phyloP scores from a whole-genome alignment of 208 protist genomes.

The Trypanosoma theileri region DNA sequence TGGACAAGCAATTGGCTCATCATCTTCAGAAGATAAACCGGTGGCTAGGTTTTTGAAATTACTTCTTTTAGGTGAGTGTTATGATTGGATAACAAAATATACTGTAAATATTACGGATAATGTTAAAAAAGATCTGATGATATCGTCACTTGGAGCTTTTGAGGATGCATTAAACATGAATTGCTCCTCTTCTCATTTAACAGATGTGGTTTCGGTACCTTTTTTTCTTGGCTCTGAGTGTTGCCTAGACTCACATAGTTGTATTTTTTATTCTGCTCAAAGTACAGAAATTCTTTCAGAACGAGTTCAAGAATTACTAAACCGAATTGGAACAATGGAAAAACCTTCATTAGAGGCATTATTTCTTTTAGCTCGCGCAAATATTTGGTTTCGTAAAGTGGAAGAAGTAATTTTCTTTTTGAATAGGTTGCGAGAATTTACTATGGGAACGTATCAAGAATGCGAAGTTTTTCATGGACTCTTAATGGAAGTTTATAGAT shows the following conservation, averaged over 20 bases:
- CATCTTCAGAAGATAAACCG: constrained; percentile 38
- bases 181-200: constrained; percentile 13
- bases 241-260: constrained; percentile 27
- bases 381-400: constrained; percentile 1
- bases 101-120: constrained; percentile 29
- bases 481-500: constrained; percentile 7
- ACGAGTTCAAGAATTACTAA: constrained; percentile 14
- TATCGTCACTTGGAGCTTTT: constrained; percentile 35
- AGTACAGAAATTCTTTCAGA: neutral
- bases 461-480: constrained; percentile 22
- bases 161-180: constrained; percentile 39
- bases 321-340: neutral
- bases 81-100: constrained; percentile 44
- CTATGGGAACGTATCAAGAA: constrained; percentile 8
- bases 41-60: constrained; percentile 36
- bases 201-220: constrained; percentile 28
- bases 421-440: constrained; percentile 5
- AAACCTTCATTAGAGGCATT: constrained; percentile 6
- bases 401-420: constrained; percentile 9
- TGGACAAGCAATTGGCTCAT: constrained; percentile 28
- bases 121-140: constrained; percentile 33
- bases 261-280: constrained; percentile 17
- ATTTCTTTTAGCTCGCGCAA: constrained; percentile 16
- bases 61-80: constrained; percentile 50
- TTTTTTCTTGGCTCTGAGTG: constrained; percentile 49